Percentiles rank a stretch among this genome's conserved stretches.
Evolutionary conservation across 2,329 filamentous ascomycete genomes (phyloP).

Genomic region (Ophioceras dolichostomum): DNA sequence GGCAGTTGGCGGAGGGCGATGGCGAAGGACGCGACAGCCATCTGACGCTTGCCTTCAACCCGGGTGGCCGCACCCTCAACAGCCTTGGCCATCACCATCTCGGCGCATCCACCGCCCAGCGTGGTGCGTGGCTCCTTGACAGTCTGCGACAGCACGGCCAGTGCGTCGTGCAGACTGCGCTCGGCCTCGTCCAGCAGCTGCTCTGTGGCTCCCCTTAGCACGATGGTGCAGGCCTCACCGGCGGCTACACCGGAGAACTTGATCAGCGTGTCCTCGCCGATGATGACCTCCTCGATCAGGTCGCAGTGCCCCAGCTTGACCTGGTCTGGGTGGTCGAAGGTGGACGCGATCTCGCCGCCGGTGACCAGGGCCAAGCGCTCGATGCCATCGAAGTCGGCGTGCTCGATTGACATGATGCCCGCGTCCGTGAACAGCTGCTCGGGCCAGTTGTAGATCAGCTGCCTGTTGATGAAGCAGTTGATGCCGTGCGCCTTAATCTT

Average conservation of each 20-base stretch:
- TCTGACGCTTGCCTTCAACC: conserved; percentile 90
- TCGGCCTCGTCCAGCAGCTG: conserved; percentile 96
- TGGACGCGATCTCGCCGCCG: conserved; percentile 92
- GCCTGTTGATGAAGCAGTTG: conserved; percentile 99
- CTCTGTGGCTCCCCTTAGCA: conserved; percentile 89
- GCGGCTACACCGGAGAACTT: conserved; percentile 94
- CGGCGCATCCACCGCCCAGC: conserved; percentile 86
- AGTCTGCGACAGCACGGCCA: conserved; percentile 93
- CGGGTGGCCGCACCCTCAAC: conserved; percentile 89
- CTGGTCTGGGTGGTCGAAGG: conserved; percentile 94
- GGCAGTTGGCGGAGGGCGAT: conserved; percentile 83
- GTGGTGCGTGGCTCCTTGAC: conserved; percentile 90
- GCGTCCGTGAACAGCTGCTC: conserved; percentile 97
- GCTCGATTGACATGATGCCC: conserved; percentile 96
- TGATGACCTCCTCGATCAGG: conserved; percentile 93
- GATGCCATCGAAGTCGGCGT: conserved; percentile 97
- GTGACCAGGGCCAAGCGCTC: conserved; percentile 91
- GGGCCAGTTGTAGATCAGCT: conserved; percentile 99
- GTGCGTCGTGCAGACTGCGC: conserved; percentile 86
- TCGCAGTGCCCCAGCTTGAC: conserved; percentile 95
- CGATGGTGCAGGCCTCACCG: conserved; percentile 90
- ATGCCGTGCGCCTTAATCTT: conserved; percentile 98
- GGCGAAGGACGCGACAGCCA: conserved; percentile 85
- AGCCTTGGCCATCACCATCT: conserved; percentile 99
- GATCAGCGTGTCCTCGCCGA: conserved; percentile 94